Percentiles rank a stretch among this genome's conserved stretches.
Conservation (phyloP, 148 eudicot species). For the Arbutus unedo region DNA sequence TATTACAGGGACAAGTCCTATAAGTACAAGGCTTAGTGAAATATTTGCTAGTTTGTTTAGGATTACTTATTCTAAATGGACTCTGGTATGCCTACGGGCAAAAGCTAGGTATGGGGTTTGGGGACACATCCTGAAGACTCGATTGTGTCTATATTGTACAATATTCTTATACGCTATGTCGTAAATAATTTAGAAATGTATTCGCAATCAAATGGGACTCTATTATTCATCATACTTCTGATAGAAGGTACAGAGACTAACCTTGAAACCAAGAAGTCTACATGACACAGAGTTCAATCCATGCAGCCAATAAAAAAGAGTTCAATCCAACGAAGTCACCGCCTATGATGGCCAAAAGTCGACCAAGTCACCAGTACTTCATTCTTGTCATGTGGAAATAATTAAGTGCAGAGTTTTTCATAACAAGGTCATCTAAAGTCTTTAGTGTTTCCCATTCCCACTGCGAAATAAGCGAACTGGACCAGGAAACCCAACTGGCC, state of each 20-base stretch:
- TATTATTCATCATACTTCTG: neutral
- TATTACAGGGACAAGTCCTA: neutral
- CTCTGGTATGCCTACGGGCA: neutral
- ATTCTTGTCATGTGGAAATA: neutral
- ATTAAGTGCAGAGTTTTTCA: neutral
- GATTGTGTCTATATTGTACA: neutral
- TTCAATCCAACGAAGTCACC: neutral
- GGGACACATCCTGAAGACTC: neutral
- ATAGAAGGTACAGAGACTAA: neutral
- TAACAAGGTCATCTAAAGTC: neutral
- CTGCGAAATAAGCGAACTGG: neutral
- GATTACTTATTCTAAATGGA: neutral
- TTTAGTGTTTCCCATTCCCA: neutral
- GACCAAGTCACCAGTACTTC: neutral
- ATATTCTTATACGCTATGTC: neutral
- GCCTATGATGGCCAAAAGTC: neutral
- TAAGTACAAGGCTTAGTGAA: neutral
- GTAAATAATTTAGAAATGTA: neutral
- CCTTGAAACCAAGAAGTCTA: neutral
- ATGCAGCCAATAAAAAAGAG: neutral
- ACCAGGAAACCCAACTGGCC: neutral
- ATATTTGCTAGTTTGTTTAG: neutral
- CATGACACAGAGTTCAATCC: neutral
- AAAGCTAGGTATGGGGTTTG: neutral
- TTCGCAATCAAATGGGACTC: neutral